Conservation (phyloP, 139 green algal species). For the Chlamydomonas urium region DNA sequence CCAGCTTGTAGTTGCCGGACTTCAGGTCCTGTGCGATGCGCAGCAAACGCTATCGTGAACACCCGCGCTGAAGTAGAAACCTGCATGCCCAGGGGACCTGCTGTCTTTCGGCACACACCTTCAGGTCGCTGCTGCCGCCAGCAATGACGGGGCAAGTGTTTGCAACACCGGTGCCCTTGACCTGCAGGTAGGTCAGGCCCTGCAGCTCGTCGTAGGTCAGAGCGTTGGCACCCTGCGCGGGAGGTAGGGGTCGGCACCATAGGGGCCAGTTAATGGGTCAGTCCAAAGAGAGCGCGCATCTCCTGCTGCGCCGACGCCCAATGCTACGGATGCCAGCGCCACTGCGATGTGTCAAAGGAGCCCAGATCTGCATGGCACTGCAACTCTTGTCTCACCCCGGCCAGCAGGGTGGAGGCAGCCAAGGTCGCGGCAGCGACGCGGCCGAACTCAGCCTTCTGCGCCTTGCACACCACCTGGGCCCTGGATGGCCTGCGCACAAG, state of each 20-base stretch:
- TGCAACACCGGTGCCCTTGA: conserved; percentile 96
- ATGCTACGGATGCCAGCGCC: neutral
- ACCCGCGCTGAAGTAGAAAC: no score
- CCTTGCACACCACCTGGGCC: conserved; percentile 37
- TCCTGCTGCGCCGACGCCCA: no score
- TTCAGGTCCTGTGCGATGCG: conserved; percentile 83
- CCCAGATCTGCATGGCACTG: no score
- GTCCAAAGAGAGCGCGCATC: no score
- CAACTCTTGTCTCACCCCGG: conserved; percentile 72
- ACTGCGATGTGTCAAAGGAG: neutral
- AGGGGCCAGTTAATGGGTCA: no score
- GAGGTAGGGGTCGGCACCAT: no score
- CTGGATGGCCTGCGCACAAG: conserved; percentile 2
- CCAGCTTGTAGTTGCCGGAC: conserved; percentile 87
- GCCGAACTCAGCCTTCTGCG: conserved; percentile 46
- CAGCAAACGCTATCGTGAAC: no score
- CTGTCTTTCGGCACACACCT: no score
- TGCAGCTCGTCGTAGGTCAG: conserved; percentile 95
- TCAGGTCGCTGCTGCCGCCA: conserved; percentile 67
- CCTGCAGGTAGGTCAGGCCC: conserved; percentile 95
- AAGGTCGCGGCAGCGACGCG: conserved; percentile 55
- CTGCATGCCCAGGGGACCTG: no score
- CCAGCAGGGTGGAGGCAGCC: conserved; percentile 61
- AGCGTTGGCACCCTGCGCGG: conserved; percentile 64
- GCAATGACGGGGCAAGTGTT: conserved; percentile 97